Evolutionary conservation across 495 filamentous ascomycete genomes (phyloP), one percentile per base, ranked within the genome.

Genomic region (Coniosporium apollinis): DNA sequence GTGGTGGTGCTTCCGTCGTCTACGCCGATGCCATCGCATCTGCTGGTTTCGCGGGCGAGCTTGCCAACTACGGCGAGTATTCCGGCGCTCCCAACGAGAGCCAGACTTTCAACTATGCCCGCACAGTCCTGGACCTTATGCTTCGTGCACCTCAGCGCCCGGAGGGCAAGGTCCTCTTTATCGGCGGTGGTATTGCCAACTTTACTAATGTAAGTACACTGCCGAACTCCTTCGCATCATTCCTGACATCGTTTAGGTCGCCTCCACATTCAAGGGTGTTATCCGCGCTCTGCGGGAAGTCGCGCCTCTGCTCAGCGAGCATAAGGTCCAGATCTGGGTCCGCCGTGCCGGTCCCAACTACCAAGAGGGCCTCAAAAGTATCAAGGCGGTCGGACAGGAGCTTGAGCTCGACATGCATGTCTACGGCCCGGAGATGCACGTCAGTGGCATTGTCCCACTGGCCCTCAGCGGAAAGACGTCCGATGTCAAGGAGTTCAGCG

Each of bases 1-100:
- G 89, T 79, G 89, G 89, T 70, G 89, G 89, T 82, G 89, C 89
- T 42, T 97, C 89, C 19, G 89, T 97, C 51, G 89, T 97, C 41
- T 97, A 96, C 58, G 91, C 89, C 46, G 89, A 97, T 58, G 89
- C 89, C 62, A 97, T 97, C 61, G 91, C 89, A 50, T 91, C 82
- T 34, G 76, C 84, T 54, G 89, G 89, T 46, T 99, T 91, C 58
- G 81, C 92, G 34, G 76, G 78, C 45, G 86, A 99, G 64, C 70
- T 99, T 19, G 91, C 91, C 58, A 99, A 99, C 74, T 99, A 99
- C 58, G 89, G 89, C 60, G 89, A 99, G 66, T 99, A 99, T 76
- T 94, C 86, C 36, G 89, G 89, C 62, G 89, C 89, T 28, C 89
- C 89, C 39, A 94, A 82, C 42, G 89, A 96, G 74, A 86, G 82